Evolutionary conservation across 23 red algal species (phyloP).

Genomic region (Agarophyton chilense): DNA sequence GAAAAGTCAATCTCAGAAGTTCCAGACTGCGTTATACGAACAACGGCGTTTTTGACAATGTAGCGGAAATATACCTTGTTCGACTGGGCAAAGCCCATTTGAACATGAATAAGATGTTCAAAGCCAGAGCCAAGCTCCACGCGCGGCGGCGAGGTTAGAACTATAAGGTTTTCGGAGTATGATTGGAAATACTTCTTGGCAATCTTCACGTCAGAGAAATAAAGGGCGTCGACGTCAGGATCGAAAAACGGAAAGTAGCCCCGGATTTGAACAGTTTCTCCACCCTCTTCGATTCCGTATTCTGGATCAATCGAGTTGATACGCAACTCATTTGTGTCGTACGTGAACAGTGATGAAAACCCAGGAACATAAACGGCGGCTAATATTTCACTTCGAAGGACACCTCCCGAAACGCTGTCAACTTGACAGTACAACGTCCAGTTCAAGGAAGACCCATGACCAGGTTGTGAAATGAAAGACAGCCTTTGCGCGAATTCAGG

Average conservation of each 20-base stretch:
- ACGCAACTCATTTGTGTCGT: constrained; percentile 29
- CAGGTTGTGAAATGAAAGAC: constrained; percentile 49
- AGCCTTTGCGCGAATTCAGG: constrained; percentile 49
- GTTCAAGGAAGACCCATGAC: constrained; percentile 37
- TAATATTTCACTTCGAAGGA: not conserved
- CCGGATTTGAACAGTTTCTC: constrained; percentile 32
- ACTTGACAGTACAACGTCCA: constrained; percentile 62
- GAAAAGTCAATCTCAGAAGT: constrained; percentile 50
- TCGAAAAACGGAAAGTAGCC: constrained; percentile 75
- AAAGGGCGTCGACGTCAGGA: constrained; percentile 40
- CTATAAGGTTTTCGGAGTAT: constrained; percentile 4
- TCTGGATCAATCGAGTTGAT: constrained; percentile 49
- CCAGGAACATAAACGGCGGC: constrained; percentile 36
- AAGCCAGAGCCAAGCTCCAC: constrained; percentile 49
- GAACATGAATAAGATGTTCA: constrained; percentile 51
- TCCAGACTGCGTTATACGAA: constrained; percentile 52
- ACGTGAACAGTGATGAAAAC: constrained; percentile 42
- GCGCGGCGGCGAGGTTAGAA: constrained; percentile 34
- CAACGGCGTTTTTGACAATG: constrained; percentile 42
- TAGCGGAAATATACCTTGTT: constrained; percentile 35
- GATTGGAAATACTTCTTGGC: constrained; percentile 36
- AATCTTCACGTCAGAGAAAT: constrained; percentile 49
- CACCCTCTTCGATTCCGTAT: constrained; percentile 55
- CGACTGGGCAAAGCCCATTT: constrained; percentile 59
- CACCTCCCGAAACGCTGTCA: not conserved